These are phyloP conservation scores for Penicillium sp. DNA, from an alignment of 2,329 filamentous ascomycete genomes.

Conservation along the genomic window DNA sequence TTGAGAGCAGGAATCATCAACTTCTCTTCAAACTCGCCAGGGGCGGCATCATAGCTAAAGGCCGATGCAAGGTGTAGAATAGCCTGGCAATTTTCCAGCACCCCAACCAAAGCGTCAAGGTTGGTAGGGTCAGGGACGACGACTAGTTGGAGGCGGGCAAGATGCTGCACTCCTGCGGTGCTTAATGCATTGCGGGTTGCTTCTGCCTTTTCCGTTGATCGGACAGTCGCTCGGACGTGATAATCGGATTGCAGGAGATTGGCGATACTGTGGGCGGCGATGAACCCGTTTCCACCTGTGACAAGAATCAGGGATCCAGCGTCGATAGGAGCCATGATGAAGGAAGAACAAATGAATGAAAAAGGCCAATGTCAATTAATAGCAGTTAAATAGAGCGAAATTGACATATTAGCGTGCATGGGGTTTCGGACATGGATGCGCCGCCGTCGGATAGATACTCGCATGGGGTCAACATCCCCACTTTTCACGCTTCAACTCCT, in stretches of 20 bases:
- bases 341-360: not conserved
- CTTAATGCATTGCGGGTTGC: slow-evolving; percentile 10
- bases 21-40: slow-evolving; percentile 29
- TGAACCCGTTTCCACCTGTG: slow-evolving; percentile 27
- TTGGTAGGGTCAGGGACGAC: slow-evolving; percentile 19
- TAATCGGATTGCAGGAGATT: slow-evolving; percentile 14
- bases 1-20: slow-evolving; percentile 30
- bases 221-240: slow-evolving; percentile 23
- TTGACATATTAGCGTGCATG: not conserved
- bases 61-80: slow-evolving; percentile 31
- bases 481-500: not conserved
- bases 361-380: too few relatives aligned
- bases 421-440: slow-evolving; percentile 6
- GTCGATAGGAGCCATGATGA: slow-evolving; percentile 13
- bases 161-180: slow-evolving; percentile 4
- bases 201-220: slow-evolving; percentile 15
- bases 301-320: slow-evolving; percentile 15
- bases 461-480: not conserved
- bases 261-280: slow-evolving; percentile 25
- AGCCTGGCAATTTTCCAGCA: slow-evolving; percentile 15
- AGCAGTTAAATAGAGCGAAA: too few relatives aligned
- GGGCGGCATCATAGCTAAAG: slow-evolving; percentile 27
- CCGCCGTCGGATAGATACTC: slow-evolving; percentile 20
- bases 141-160: slow-evolving; percentile 10
- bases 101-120: slow-evolving; percentile 2